phyloP scores from a whole-genome alignment of 2,329 filamentous ascomycete species.

The Oidium heveae region DNA sequence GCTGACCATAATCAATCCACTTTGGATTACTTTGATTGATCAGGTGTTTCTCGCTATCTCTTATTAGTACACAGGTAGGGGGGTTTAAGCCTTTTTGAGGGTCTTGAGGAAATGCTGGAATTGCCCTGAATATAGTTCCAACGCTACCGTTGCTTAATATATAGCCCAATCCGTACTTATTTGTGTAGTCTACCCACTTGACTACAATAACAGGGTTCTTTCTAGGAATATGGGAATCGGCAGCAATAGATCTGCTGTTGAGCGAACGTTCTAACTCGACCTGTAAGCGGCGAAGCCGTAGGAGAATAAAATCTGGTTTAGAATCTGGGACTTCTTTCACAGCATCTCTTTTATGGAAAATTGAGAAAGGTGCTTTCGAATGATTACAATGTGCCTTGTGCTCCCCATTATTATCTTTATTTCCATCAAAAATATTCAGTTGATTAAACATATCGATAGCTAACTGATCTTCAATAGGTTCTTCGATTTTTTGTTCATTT shows the following conservation, averaged over 20 bases:
- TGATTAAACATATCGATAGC: conserved; percentile 12
- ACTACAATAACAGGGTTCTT: conserved; percentile 37
- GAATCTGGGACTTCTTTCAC: conserved; percentile 25
- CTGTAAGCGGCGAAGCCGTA: conserved; percentile 29
- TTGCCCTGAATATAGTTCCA: conserved; percentile 38
- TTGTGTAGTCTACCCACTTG: conserved; percentile 76
- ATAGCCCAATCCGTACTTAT: conserved; percentile 66
- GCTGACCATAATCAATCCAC: conserved; percentile 32
- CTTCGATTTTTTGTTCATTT: not conserved
- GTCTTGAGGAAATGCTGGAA: conserved; percentile 21
- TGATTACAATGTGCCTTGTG: conserved; percentile 18
- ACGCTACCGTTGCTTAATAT: conserved; percentile 63
- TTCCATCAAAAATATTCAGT: conserved; percentile 6
- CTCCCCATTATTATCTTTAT: not conserved
- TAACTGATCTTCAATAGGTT: conserved; percentile 9
- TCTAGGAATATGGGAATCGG: conserved; percentile 28
- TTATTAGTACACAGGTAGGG: conserved; percentile 46
- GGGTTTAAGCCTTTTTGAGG: conserved; percentile 27
- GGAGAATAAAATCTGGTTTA: conserved; percentile 30
- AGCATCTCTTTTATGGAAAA: conserved; percentile 30
- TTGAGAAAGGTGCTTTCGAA: conserved; percentile 8
- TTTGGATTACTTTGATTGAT: conserved; percentile 29
- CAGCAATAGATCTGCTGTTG: conserved; percentile 36
- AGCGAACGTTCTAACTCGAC: conserved; percentile 34
- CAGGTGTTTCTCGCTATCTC: conserved; percentile 45